Evolutionary conservation across 2,329 filamentous ascomycete species (phyloP), one percentile per base, ranked within the genome.

Genomic region (Fusarium metavorans): DNA sequence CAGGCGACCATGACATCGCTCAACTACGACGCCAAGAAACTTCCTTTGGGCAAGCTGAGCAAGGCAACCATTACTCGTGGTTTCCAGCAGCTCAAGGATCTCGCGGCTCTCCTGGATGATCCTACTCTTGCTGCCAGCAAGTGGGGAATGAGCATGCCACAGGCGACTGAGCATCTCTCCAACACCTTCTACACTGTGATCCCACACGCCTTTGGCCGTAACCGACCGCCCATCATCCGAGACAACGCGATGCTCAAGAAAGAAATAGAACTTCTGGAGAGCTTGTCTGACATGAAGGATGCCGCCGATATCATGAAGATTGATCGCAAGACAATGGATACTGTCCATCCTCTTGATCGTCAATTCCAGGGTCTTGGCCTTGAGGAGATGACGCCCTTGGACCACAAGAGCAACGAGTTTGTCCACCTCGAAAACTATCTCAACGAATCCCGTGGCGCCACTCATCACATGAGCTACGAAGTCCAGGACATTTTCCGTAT

Each of bases 41-140:
- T 97, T 45, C 95, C 95, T 0, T 85, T 97, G 1, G 95, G 95
- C 6, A 97, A 97, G 80, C 88, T 97, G 27, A 94, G 93, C 86
- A 95, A 95, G 78, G 84, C 88, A 14, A 97, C 94, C 23, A 92
- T 97, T 74, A 88, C 87, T 32, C 88, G 89, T 16, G 95, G 95
- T 9, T 97, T 94, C 80, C 89, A 94, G 78, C 87, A 91, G 8
- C 86, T 98, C 63, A 96, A 97, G 78, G 90, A 94, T 43, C 87
- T 97, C 5, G 89, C 93, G 1, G 90, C 88, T 5, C 83, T 95
- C 5, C 83, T 96, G n/a, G 84, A 90, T 39, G 84, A 91, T 68
- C 83, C 85, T 0, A 77, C 79, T 5, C 80, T 89, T 0, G 89
- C 89, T 0, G 64, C 76, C 1, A 81, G 83, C 13, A 80, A 84